Percentiles rank a stretch among this genome's conserved stretches.
Evolutionary conservation across 257 asterid genomes (phyloP).

Genomic region (Solanum ossicruentum): DNA sequence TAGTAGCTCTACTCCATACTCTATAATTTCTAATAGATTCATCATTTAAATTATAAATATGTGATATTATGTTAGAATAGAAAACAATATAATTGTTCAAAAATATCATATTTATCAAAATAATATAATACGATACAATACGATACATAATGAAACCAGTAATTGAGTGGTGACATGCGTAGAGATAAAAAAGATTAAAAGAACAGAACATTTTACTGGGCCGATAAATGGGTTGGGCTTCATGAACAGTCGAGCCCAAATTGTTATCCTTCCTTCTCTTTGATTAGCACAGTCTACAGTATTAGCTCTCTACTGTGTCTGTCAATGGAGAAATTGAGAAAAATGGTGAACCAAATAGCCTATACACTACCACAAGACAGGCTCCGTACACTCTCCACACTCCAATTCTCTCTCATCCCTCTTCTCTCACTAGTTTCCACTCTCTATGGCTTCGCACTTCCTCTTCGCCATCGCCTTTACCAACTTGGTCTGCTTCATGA

Average conservation of each 20-base stretch:
- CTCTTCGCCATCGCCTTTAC: conserved; percentile 58
- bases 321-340: conserved; percentile 55
- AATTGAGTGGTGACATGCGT: not conserved
- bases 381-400: conserved; percentile 28
- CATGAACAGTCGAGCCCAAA: not conserved
- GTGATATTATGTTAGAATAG: too few species aligned
- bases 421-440: conserved; percentile 56
- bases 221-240: not conserved
- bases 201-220: not conserved
- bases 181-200: not conserved
- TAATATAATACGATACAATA: too few species aligned
- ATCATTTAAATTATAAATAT: too few species aligned
- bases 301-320: not conserved
- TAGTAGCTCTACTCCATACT: too few species aligned
- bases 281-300: not conserved
- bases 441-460: conserved; percentile 35
- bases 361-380: conserved; percentile 30
- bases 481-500: conserved; percentile 23
- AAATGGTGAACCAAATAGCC: conserved; percentile 60
- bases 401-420: conserved; percentile 61
- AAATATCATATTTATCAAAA: too few species aligned
- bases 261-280: not conserved
- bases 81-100: too few species aligned
- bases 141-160: too few species aligned
- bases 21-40: too few species aligned